phyloP scores from a whole-genome alignment of 495 filamentous ascomycete species.

The Trichoderma gamsii region DNA sequence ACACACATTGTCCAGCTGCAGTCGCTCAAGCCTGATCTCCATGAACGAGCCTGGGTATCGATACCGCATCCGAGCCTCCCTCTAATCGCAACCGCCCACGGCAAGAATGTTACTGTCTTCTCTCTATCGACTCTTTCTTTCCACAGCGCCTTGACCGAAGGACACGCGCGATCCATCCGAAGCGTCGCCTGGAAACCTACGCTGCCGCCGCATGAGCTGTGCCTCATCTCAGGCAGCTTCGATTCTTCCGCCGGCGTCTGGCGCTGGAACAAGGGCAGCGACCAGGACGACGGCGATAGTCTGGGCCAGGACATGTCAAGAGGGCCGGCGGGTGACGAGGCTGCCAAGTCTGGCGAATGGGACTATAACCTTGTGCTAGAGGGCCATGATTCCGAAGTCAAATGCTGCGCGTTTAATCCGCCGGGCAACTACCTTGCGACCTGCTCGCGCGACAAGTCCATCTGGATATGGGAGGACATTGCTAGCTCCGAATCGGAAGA shows the following conservation, averaged over 20 bases:
- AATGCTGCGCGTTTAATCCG: conserved; percentile 73
- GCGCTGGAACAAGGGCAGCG: conserved; percentile 54
- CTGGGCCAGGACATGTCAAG: conserved; percentile 21
- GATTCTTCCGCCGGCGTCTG: conserved; percentile 87
- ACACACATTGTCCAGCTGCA: conserved; percentile 28
- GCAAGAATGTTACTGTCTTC: conserved; percentile 80
- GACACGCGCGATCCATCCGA: conserved; percentile 82
- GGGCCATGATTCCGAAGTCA: conserved; percentile 91
- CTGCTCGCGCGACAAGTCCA: conserved; percentile 82
- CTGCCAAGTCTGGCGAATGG: conserved; percentile 47
- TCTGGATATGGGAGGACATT: conserved; percentile 99
- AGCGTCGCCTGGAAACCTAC: conserved; percentile 79
- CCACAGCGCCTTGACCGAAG: conserved; percentile 72
- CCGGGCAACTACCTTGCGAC: conserved; percentile 80
- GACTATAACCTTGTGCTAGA: conserved; percentile 80
- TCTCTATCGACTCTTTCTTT: conserved; percentile 72
- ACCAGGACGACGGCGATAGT: conserved; percentile 24
- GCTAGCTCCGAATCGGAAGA: conserved; percentile 63
- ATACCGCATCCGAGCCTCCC: conserved; percentile 82
- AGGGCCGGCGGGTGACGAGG: conserved; percentile 16
- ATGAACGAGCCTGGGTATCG: conserved; percentile 77
- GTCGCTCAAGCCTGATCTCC: conserved; percentile 60
- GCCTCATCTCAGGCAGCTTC: conserved; percentile 86
- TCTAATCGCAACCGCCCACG: conserved; percentile 80
- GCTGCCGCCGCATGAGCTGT: conserved; percentile 51